Evolutionary conservation across 768 basidiomycete genomes (phyloP).

Genomic region (Rhizopogon rudus): DNA sequence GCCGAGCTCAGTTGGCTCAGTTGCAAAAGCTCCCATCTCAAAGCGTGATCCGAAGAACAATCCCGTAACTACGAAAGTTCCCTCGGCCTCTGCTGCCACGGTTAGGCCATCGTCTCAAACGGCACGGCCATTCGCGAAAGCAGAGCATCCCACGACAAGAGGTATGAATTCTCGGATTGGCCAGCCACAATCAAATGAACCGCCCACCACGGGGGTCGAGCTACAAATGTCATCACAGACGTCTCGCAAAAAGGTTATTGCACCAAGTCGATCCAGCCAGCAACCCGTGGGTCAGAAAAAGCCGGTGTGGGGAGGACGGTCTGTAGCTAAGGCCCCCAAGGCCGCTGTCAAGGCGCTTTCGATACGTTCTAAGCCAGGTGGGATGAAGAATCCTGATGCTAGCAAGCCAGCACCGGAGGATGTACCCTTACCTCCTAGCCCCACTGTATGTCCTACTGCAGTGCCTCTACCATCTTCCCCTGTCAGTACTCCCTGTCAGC

Average conservation of each 20-base stretch:
- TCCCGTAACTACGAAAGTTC: neutral
- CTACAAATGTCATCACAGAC: neutral
- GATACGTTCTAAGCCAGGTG: neutral
- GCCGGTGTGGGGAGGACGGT: slow-evolving; percentile 2
- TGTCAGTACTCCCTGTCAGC: neutral
- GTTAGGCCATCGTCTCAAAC: neutral
- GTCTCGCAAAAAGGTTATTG: neutral
- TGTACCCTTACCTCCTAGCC: slow-evolving; percentile 7
- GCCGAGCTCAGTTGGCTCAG: neutral
- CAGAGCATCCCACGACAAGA: neutral
- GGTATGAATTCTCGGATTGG: neutral
- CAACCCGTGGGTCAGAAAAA: neutral
- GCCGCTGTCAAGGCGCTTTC: neutral
- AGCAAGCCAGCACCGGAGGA: neutral
- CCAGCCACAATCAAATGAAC: neutral
- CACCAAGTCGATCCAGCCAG: neutral
- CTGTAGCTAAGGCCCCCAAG: neutral
- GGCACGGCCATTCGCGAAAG: too few relatives aligned
- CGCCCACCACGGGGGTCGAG: neutral
- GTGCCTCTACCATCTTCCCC: slow-evolving; percentile 9
- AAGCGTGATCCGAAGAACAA: neutral
- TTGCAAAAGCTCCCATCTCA: neutral
- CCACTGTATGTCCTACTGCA: neutral
- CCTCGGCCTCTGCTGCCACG: neutral
- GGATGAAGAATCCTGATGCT: neutral